Percentiles rank a stretch among this genome's conserved stretches.
Conservation (phyloP, 805 yeast genomes). For the Metschnikowia reukaufii region DNA sequence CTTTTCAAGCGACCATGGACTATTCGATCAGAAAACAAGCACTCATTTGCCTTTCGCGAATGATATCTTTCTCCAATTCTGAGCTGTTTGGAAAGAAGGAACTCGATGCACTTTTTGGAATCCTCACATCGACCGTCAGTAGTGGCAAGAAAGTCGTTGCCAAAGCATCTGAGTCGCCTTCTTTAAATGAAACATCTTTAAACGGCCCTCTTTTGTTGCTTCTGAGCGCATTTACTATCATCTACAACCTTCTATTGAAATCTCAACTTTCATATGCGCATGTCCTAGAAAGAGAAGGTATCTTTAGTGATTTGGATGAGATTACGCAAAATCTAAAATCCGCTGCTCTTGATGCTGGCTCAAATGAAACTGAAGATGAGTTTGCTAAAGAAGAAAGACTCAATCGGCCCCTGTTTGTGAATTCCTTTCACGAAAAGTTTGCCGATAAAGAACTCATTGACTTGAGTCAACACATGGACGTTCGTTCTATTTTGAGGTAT, state of each 20-base stretch:
- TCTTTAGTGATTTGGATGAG: slow-evolving; percentile 48
- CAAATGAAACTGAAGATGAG: neutral
- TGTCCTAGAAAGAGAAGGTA: slow-evolving; percentile 69
- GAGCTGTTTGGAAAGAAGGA: slow-evolving; percentile 32
- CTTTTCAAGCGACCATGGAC: slow-evolving; percentile 74
- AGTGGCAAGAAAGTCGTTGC: slow-evolving; percentile 41
- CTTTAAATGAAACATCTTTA: slow-evolving; percentile 1
- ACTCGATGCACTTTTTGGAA: slow-evolving; percentile 40
- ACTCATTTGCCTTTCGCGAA: slow-evolving; percentile 53
- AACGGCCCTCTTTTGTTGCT: slow-evolving; percentile 35
- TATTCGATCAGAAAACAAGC: slow-evolving; percentile 59
- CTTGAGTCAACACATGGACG: slow-evolving; percentile 1
- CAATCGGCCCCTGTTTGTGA: slow-evolving; percentile 1
- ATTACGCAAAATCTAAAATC: neutral
- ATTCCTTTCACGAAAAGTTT: slow-evolving; percentile 22
- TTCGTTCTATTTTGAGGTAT: neutral
- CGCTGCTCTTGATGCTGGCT: neutral
- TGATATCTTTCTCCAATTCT: slow-evolving; percentile 42
- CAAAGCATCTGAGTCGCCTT: neutral
- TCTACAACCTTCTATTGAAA: slow-evolving; percentile 44
- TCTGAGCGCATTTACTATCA: slow-evolving; percentile 51
- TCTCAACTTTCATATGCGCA: slow-evolving; percentile 45
- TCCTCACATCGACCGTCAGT: slow-evolving; percentile 62
- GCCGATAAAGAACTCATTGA: slow-evolving; percentile 32
- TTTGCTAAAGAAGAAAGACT: neutral